Base-by-base conservation (phyloP, 2,329 filamentous ascomycete genomes). In the Trichoderma aggressivum region DNA sequence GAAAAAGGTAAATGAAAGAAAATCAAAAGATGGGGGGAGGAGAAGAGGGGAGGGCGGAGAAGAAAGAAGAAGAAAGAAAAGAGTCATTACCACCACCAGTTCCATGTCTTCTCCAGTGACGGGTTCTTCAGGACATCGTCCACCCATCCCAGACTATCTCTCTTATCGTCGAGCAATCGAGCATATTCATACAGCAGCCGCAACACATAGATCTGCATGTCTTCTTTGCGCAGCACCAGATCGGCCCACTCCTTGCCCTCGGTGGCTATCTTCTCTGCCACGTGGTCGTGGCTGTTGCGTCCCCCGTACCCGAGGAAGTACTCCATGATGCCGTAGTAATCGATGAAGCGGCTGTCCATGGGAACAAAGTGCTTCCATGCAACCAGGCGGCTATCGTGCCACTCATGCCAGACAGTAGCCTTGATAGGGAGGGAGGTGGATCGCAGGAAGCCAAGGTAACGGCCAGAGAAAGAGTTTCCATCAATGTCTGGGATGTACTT, bases 281-380 rank as follows among this genome's bases (percentile, higher is more conserved):
- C 84, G 1, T 80, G 80, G 75, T 94, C 91, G 73, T 88, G 86
- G 1, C 78, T 80, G 6, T 79, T 78, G 11, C 76, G 78, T 21
- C 81, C 84, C 0, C 79, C 77, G 74, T 90, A 89, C 1, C 90
- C 90, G 5, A 92, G 77, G 76, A 94, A 94, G 77, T 93, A 94
- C 71, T 91, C 88, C 84, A 94, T 85, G 70, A 93, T 89, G 56
- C 88, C 89, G 73, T 90, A 94, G 75, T 92, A 86, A 75, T 94
- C 93, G 43, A 87, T 82, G 76, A 90, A 94, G 1, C 89, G 87
- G 76, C 88, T 92, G 77, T 94, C 91, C 86, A 95, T 90, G 18
- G 93, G 93, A 2, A 94, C 90, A 75, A 93, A 95, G 80, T 96
- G 93, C 76, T 89, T 89, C 92, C 93, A 96, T 0, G 91, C 86